phyloP scores from a whole-genome alignment of 148 eudicot genomes.

The Drosera capensis region DNA sequence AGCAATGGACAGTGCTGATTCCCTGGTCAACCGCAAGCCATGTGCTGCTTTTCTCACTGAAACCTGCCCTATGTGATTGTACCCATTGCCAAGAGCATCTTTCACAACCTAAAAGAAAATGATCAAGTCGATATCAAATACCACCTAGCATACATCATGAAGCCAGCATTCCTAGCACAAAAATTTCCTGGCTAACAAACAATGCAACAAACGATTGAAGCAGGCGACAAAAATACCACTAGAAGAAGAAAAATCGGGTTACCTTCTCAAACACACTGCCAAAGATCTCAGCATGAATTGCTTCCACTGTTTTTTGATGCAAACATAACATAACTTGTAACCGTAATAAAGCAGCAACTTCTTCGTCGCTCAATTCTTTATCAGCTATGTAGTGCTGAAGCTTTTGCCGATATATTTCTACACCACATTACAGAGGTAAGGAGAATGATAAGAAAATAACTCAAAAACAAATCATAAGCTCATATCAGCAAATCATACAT shows the following conservation, averaged over 20 bases:
- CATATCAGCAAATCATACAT: background rate
- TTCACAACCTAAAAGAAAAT: conserved; percentile 45
- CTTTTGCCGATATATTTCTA: conserved; percentile 86
- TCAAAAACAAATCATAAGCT: background rate
- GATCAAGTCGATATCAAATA: background rate
- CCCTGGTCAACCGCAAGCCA: conserved; percentile 91
- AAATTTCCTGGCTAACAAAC: no score
- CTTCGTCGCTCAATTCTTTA: conserved; percentile 75
- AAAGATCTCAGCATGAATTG: conserved; percentile 74
- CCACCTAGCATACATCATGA: background rate
- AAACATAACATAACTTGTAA: conserved; percentile 77
- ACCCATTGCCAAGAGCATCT: conserved; percentile 74
- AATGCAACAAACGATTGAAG: no score
- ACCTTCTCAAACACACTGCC: conserved; percentile 91
- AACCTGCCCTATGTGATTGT: conserved; percentile 54
- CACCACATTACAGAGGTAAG: background rate
- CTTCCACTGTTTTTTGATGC: conserved; percentile 74
- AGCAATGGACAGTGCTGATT: conserved; percentile 84
- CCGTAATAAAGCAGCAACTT: conserved; percentile 56
- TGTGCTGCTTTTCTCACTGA: conserved; percentile 89
- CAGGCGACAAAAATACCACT: background rate
- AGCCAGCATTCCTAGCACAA: no score
- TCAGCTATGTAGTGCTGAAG: conserved; percentile 71
- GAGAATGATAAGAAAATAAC: background rate
- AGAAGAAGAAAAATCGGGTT: conserved; percentile 5